Evolutionary conservation across 495 filamentous ascomycete species (phyloP).

Genomic region (Aspergillus coremiiformis): DNA sequence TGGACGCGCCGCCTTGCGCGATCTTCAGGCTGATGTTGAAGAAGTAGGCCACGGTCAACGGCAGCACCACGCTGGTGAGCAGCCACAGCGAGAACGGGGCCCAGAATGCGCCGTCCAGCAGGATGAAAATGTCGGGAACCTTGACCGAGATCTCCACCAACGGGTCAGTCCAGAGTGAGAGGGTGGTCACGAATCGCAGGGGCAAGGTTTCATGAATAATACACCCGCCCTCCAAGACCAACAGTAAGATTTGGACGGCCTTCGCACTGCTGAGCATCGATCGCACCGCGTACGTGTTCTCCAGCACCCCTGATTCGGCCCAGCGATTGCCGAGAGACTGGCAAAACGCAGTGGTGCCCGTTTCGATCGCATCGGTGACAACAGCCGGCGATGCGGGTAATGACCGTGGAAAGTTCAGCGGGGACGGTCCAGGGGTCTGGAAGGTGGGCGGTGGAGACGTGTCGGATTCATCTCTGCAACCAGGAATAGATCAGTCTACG

Average conservation of each 20-base stretch:
- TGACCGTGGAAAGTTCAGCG: slow-evolving; percentile 18
- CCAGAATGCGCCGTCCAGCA: slow-evolving; percentile 80
- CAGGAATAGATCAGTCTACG: not conserved
- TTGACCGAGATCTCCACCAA: slow-evolving; percentile 46
- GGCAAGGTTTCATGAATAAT: slow-evolving; percentile 44
- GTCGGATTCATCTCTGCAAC: slow-evolving; percentile 32
- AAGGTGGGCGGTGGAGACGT: slow-evolving; percentile 15
- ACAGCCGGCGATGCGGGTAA: slow-evolving; percentile 80
- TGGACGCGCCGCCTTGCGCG: slow-evolving; percentile 23
- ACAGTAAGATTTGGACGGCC: slow-evolving; percentile 57
- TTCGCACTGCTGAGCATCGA: slow-evolving; percentile 58
- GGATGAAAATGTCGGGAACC: slow-evolving; percentile 71
- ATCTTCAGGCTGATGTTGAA: slow-evolving; percentile 65
- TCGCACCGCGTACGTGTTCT: slow-evolving; percentile 45
- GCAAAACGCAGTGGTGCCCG: slow-evolving; percentile 57
- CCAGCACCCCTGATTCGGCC: slow-evolving; percentile 37
- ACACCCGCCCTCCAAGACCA: slow-evolving; percentile 50
- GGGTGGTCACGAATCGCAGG: slow-evolving; percentile 59
- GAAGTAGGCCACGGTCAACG: slow-evolving; percentile 69
- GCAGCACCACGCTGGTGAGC: slow-evolving; percentile 60
- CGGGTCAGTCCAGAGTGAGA: slow-evolving; percentile 47
- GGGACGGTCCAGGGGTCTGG: slow-evolving; percentile 45
- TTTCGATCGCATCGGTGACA: slow-evolving; percentile 75
- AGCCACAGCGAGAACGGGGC: slow-evolving; percentile 70
- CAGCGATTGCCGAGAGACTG: slow-evolving; percentile 38